Base-by-base conservation (phyloP, 129 eudicot species). In the Solidago caesia region DNA sequence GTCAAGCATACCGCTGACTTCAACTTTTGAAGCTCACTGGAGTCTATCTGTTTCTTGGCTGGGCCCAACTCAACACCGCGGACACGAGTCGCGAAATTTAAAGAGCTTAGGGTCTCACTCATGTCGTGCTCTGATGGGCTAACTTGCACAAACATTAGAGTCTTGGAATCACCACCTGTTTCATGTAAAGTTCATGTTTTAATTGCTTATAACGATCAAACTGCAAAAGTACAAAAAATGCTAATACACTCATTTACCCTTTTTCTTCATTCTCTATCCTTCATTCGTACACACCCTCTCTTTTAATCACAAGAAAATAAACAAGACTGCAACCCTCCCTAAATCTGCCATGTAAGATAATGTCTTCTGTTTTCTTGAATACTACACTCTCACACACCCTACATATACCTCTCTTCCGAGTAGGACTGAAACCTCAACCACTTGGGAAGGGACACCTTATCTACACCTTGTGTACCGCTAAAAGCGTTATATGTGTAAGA, bases 31-130 rank as follows among this genome's bases (percentile, higher is more conserved):
- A 83, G 76, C 56, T 83, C 87, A 59, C 76, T 68, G 13, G 71
- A 53, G 45, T 83, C 84, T 16, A 76, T 56, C 62, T 83, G 87
- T 52, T 74, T 83, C 64, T 71, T 83, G 53, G 84, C 82, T 0
- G 84, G 87, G 64, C 84, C 84, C 81, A 83, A 57, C 60, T 83
- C 87, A 44, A 83, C 73, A 42, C 87, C 87, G 29, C 84, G 63
- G 14, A 80, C 84, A n/a, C 87, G 68, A 67, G 76, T 83, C 4
- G 84, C 84, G 52, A 83, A 83, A 41, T 79, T 83, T 64, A 83
- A 66, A 39, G 84, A 83, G 51, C 87, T 75, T 44, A 79, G 43
- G 52, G 87, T 79, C 73, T 83, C 87, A 48, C 76, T 79, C 59
- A 83, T 11, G 72, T 83, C 84, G n/a, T 71, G 59, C 55, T 79